Evolutionary conservation across 805 yeast genomes (phyloP).

Genomic region (Komagataella phaffii): DNA sequence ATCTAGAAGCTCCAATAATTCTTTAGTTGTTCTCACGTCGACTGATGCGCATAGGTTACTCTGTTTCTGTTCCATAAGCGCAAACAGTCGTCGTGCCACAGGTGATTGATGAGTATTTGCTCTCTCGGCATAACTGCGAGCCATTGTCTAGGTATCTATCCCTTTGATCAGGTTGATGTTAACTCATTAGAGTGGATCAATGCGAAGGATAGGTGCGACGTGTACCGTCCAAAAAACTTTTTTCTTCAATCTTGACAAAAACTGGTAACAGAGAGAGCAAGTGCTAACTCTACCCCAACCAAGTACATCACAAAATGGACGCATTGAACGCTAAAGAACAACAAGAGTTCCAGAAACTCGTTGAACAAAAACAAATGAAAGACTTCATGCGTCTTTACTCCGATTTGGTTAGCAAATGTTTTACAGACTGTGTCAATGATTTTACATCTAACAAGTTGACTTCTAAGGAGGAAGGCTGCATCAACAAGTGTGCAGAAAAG

Average conservation of each 20-base stretch:
- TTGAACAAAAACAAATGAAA: constrained; percentile 96
- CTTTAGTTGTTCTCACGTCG: constrained; percentile 73
- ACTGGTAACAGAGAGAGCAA: not conserved
- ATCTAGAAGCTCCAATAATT: constrained; percentile 61
- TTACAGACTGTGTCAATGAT: constrained; percentile 95
- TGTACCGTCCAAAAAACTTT: not conserved
- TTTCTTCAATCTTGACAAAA: not conserved
- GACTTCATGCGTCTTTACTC: constrained; percentile 97
- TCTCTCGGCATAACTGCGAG: constrained; percentile 45
- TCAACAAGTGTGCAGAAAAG: constrained; percentile 89
- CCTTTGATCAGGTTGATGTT: not conserved
- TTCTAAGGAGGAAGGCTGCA: constrained; percentile 73
- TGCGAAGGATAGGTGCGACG: not conserved
- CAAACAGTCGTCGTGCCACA: constrained; percentile 63
- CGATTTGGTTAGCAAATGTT: constrained; percentile 91
- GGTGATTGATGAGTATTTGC: constrained; percentile 63
- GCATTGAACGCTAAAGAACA: constrained; percentile 91
- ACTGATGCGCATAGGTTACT: constrained; percentile 91
- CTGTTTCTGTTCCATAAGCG: constrained; percentile 65
- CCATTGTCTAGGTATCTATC: not conserved
- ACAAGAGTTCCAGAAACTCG: constrained; percentile 89
- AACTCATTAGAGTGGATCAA: not conserved
- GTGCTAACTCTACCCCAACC: not conserved
- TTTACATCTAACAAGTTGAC: constrained; percentile 88
- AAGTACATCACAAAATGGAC: constrained; percentile 47